Evolutionary conservation across 305 asterid species (phyloP).

Genomic region (Fraxinus xanthoxyloides): DNA sequence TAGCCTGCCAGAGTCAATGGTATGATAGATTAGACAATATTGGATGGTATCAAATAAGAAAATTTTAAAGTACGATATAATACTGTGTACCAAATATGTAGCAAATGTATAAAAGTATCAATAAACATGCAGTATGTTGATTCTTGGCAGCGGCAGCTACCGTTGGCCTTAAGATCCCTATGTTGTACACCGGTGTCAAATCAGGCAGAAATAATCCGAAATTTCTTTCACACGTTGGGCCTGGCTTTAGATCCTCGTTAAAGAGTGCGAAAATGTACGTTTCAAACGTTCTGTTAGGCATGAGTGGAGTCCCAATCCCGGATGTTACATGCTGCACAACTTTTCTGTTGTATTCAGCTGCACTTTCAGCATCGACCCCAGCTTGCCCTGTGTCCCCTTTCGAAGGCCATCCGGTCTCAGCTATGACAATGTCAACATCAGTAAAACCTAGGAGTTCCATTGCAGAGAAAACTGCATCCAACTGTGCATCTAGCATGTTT

Average conservation of each 20-base stretch:
- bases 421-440: conserved; percentile 57
- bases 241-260: conserved; percentile 68
- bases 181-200: conserved; percentile 56
- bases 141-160: conserved; percentile 33
- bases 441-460: conserved; percentile 41
- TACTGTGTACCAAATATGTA: conserved; percentile 25
- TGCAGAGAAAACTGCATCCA: conserved; percentile 66
- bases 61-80: background rate
- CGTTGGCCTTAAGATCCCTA: conserved; percentile 54
- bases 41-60: background rate
- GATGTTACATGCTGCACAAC: conserved; percentile 58
- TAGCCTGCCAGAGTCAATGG: conserved; percentile 36
- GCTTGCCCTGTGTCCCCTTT: conserved; percentile 59
- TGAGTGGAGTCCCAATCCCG: conserved; percentile 69
- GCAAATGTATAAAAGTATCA: conserved; percentile 32
- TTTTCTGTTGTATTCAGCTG: conserved; percentile 59
- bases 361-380: conserved; percentile 50
- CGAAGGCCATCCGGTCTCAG: conserved; percentile 83
- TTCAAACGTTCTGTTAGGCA: conserved; percentile 65
- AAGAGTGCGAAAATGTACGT: conserved; percentile 68
- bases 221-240: conserved; percentile 62
- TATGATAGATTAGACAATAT: background rate
- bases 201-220: conserved; percentile 66
- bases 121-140: conserved; percentile 23
- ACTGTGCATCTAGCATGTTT: conserved; percentile 70